A percentile compares a stretch with the other conserved stretches of the same genome.
These are phyloP conservation scores for Phytopythium delawarense DNA, from an alignment of 352 stramenopile genomes.

Conservation along the genomic window DNA sequence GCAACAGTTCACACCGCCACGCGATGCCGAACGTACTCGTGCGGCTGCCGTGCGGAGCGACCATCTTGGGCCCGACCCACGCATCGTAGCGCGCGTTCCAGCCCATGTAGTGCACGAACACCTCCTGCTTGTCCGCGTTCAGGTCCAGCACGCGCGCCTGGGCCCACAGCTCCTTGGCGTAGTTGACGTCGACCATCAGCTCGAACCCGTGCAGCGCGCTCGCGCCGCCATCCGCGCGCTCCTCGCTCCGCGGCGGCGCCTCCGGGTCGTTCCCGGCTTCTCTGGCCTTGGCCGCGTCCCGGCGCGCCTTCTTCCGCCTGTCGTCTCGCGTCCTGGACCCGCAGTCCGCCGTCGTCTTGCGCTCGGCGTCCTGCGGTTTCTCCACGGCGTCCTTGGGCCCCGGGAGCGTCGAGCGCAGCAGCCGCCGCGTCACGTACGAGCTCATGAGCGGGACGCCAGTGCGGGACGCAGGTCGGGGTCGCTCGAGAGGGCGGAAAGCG, in stretches of 20 bases:
- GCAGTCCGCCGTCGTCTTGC: neutral
- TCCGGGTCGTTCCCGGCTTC: neutral
- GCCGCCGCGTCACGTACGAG: conserved; percentile 53
- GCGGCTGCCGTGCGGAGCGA: conserved; percentile 52
- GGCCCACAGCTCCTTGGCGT: conserved; percentile 46
- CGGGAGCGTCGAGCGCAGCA: conserved; percentile 55
- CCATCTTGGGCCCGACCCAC: conserved; percentile 41
- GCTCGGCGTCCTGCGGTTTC: neutral
- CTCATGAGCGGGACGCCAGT: neutral
- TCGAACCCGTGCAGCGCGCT: conserved; percentile 30
- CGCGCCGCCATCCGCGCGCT: conserved; percentile 5
- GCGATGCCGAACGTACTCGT: conserved; percentile 13
- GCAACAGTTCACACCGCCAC: neutral
- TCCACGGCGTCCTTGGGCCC: neutral
- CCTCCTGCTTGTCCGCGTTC: conserved; percentile 21
- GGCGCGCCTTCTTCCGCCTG: neutral
- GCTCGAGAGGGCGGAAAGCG: neutral
- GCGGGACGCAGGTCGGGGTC: neutral
- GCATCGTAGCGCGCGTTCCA: conserved; percentile 73
- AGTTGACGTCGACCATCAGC: conserved; percentile 56
- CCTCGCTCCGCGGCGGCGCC: neutral
- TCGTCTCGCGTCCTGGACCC: neutral
- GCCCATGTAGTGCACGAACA: conserved; percentile 74
- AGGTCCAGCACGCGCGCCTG: conserved; percentile 59
- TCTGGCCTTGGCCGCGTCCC: neutral